Evolutionary conservation across 2,329 filamentous ascomycete species (phyloP).

Genomic region (Elsinoe arachidis): DNA sequence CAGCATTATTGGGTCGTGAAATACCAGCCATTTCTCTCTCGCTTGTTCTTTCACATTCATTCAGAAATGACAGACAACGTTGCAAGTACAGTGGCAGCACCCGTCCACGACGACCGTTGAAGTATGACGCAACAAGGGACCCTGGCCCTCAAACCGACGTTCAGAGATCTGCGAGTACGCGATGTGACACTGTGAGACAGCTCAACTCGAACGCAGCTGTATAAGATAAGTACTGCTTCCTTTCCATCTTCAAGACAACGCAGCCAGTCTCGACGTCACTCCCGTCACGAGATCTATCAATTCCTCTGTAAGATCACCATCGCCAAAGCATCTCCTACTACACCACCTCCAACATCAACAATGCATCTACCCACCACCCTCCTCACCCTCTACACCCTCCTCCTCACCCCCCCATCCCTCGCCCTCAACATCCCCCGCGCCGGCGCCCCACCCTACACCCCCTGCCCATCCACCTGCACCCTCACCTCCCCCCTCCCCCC

Average conservation of each 20-base stretch:
- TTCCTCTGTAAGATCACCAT: neutral
- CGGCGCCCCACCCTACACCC: conserved; percentile 27
- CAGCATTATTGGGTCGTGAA: neutral
- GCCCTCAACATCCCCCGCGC: conserved; percentile 22
- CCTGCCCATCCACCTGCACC: conserved; percentile 31
- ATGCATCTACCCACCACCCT: neutral
- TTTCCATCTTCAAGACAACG: neutral
- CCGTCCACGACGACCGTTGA: neutral
- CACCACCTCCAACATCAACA: neutral
- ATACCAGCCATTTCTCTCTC: neutral
- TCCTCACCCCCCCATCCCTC: neutral
- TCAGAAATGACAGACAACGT: neutral
- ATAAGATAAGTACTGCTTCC: neutral
- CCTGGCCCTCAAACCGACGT: neutral
- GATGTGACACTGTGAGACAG: conserved; percentile 1
- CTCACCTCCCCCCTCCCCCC: conserved; percentile 25
- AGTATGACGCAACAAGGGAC: neutral
- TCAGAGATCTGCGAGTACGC: neutral
- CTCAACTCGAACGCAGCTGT: neutral
- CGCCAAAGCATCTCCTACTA: neutral
- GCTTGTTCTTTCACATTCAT: neutral
- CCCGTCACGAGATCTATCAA: neutral
- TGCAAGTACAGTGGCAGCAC: neutral
- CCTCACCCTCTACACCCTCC: conserved; percentile 12
- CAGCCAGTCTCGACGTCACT: neutral